Conservation (phyloP, 352 stramenopile species). For the Phytophthora tubulina region DNA sequence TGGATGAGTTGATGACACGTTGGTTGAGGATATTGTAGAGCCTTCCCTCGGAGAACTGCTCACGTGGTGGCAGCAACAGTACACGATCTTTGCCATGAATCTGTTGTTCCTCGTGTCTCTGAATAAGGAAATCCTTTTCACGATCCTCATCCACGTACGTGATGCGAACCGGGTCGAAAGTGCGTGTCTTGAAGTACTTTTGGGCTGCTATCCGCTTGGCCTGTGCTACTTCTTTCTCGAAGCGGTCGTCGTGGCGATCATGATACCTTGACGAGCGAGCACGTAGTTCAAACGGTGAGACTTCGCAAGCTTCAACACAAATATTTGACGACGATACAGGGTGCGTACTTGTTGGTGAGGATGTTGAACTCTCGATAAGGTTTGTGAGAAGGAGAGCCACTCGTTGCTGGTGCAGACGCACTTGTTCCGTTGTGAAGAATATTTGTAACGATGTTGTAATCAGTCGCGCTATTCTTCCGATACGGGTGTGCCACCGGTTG, state of each 20-base stretch:
- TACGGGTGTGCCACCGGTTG: conserved; percentile 43
- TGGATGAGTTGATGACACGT: conserved; percentile 57
- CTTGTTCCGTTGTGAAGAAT: conserved; percentile 29
- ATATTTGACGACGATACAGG: conserved; percentile 1
- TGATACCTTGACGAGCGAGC: conserved; percentile 49
- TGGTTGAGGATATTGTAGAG: conserved; percentile 88
- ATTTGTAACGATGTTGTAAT: conserved; percentile 82
- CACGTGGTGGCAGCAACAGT: conserved; percentile 57
- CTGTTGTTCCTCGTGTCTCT: conserved; percentile 51
- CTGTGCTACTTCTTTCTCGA: conserved; percentile 42
- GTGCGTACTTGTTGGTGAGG: conserved; percentile 74
- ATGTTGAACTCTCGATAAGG: conserved; percentile 76
- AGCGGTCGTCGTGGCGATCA: conserved; percentile 56
- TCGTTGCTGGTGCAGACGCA: conserved; percentile 3
- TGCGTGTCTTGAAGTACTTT: conserved; percentile 75
- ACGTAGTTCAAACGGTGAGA: conserved; percentile 16
- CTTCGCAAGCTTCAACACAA: conserved; percentile 10
- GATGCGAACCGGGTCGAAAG: conserved; percentile 73
- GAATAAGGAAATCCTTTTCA: conserved; percentile 58
- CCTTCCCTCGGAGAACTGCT: conserved; percentile 75
- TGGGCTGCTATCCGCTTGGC: conserved; percentile 62
- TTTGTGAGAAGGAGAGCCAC: conserved; percentile 40
- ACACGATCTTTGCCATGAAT: conserved; percentile 65
- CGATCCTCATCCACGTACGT: conserved; percentile 67
- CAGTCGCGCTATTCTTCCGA: conserved; percentile 43